A percentile compares a stretch with the other conserved stretches of the same genome.
Conservation (phyloP, 2,329 filamentous ascomycete species). For the Colletotrichum sp. region DNA sequence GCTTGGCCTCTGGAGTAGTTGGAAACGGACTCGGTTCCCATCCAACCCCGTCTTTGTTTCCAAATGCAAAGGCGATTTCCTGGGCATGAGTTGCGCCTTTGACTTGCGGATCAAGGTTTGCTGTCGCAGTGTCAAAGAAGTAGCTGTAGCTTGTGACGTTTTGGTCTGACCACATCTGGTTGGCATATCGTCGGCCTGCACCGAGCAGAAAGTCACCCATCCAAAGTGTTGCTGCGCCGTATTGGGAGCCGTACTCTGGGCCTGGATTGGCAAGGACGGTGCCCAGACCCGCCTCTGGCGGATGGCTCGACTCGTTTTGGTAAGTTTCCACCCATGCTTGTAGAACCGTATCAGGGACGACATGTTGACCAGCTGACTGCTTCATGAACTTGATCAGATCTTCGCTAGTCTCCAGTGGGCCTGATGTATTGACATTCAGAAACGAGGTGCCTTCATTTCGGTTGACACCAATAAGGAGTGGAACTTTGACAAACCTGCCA, state of each 20-base stretch:
- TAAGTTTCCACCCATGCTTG: neutral
- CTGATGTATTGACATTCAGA: accelerated
- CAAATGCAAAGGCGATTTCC: neutral
- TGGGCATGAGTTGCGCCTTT: neutral
- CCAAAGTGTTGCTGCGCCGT: neutral
- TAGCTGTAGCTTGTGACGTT: neutral
- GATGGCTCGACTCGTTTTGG: neutral
- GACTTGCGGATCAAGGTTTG: neutral
- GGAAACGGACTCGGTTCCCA: neutral
- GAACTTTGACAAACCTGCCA: neutral
- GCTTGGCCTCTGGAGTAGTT: accelerated
- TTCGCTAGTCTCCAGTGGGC: neutral
- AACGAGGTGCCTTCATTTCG: neutral
- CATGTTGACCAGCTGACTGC: neutral
- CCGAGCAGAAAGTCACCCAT: neutral
- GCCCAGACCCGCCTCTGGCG: neutral
- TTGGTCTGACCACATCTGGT: neutral
- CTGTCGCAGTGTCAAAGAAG: neutral
- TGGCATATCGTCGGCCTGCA: neutral
- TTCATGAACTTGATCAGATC: neutral
- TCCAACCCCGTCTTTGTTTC: neutral
- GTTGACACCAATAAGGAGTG: neutral
- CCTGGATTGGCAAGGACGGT: neutral
- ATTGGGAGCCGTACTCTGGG: neutral
- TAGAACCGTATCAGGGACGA: neutral